Conservation (phyloP, 2,329 filamentous ascomycete genomes). For the Penicillium sp. region DNA sequence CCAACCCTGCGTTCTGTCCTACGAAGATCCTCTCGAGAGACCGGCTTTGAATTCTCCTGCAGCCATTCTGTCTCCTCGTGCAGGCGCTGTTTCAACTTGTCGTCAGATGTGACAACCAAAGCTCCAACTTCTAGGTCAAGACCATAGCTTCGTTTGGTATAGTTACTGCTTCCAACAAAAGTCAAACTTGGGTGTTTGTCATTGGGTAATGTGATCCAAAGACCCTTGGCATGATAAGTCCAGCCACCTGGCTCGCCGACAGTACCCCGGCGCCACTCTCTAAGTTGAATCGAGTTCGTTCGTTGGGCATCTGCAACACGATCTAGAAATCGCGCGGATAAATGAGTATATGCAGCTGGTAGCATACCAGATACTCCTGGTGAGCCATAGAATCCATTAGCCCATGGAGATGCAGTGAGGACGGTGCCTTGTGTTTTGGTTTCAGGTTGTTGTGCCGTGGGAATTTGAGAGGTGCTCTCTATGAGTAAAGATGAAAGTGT, state of each 20-base stretch:
- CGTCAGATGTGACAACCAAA: constrained; percentile 75
- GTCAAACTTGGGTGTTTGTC: constrained; percentile 69
- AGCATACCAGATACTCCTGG: constrained; percentile 85
- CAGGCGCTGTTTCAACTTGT: constrained; percentile 66
- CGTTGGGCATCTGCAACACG: constrained; percentile 53
- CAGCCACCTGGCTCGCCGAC: constrained; percentile 79
- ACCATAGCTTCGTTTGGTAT: constrained; percentile 88
- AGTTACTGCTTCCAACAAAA: constrained; percentile 88
- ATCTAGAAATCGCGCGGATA: constrained; percentile 76
- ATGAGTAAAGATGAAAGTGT: constrained; percentile 77
- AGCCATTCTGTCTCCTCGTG: constrained; percentile 77
- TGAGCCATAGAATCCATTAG: constrained; percentile 92
- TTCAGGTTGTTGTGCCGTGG: constrained; percentile 17
- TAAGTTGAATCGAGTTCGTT: constrained; percentile 62
- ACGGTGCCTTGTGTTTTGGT: constrained; percentile 64
- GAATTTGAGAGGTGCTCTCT: constrained; percentile 53
- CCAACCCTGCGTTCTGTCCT: constrained; percentile 78
- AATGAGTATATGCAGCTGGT: constrained; percentile 85
- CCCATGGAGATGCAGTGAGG: constrained; percentile 86
- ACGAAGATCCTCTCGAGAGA: constrained; percentile 74
- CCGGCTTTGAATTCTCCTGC: constrained; percentile 65
- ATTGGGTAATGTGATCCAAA: constrained; percentile 70
- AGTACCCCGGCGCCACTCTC: constrained; percentile 82
- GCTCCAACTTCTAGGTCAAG: constrained; percentile 89
- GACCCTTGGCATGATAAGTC: constrained; percentile 97